phyloP scores from a whole-genome alignment of 257 asterid genomes.

The Capsicum baccatum region DNA sequence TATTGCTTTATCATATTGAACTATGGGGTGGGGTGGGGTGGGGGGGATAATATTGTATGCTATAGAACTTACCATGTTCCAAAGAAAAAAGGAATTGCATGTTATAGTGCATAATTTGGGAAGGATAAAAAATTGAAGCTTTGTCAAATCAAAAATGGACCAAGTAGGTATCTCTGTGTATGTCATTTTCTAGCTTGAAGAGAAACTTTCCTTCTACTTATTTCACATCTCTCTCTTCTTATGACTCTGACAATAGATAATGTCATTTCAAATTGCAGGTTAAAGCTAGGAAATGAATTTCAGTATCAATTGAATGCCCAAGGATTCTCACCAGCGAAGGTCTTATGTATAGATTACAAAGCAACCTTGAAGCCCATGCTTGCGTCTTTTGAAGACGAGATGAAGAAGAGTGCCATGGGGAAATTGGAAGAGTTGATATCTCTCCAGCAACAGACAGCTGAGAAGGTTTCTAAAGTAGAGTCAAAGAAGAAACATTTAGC shows the following conservation, averaged over 20 bases:
- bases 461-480: constrained; percentile 63
- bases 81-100: background rate
- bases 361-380: constrained; percentile 69
- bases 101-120: background rate
- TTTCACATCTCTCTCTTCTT: background rate
- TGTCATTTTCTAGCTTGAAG: background rate
- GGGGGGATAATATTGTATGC: no score
- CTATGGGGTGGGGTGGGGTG: background rate
- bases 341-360: constrained; percentile 77
- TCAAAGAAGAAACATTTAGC: constrained; percentile 57
- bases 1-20: background rate
- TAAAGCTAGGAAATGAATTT: constrained; percentile 78
- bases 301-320: constrained; percentile 74
- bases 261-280: constrained; percentile 50
- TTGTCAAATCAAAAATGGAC: background rate
- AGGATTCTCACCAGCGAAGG: constrained; percentile 70
- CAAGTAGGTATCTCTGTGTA: background rate
- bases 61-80: background rate
- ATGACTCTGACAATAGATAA: constrained; percentile 3
- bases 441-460: constrained; percentile 68
- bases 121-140: background rate
- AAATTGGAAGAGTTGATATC: constrained; percentile 74
- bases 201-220: background rate
- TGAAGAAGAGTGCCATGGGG: constrained; percentile 61
- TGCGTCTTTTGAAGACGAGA: constrained; percentile 58